Conservation (phyloP, 768 basidiomycete genomes). For the Pisolithus microcarpus region DNA sequence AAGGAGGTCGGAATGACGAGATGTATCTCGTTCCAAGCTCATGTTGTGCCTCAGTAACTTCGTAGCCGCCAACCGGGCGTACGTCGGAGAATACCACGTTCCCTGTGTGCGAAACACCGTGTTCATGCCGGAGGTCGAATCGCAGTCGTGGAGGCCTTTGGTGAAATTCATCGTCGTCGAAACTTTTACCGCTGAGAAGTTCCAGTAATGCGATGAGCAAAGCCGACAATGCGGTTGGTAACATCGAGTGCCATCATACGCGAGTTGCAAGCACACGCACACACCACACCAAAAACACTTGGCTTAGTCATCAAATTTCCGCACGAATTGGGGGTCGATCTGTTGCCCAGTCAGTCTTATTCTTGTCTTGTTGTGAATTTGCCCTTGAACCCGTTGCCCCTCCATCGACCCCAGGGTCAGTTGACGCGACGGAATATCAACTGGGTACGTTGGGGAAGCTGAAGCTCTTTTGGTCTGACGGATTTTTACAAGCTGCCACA, state of each 20-base stretch:
- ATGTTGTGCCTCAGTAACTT: slow-evolving; percentile 24
- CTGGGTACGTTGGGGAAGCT: too few species aligned
- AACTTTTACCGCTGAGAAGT: slow-evolving; percentile 12
- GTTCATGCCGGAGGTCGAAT: slow-evolving; percentile 58
- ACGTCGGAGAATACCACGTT: slow-evolving; percentile 53
- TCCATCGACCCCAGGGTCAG: too few species aligned
- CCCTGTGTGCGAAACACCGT: slow-evolving; percentile 43
- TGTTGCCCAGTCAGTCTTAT: too few species aligned
- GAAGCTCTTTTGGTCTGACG: too few species aligned
- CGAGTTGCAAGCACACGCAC: not conserved
- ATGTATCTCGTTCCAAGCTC: slow-evolving; percentile 32
- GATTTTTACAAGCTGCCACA: not conserved
- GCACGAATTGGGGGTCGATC: too few species aligned
- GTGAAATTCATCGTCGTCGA: not conserved
- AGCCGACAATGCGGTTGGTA: slow-evolving; percentile 40
- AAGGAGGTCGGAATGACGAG: slow-evolving; percentile 40
- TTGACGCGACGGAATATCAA: too few species aligned
- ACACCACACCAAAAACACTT: too few species aligned
- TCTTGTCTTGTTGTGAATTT: too few species aligned
- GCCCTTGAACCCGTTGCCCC: too few species aligned
- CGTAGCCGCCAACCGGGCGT: slow-evolving; percentile 8
- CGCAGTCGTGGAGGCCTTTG: slow-evolving; percentile 19
- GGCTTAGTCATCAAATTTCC: too few species aligned
- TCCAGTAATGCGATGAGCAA: slow-evolving; percentile 39
- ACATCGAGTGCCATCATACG: slow-evolving; percentile 18